phyloP scores from a whole-genome alignment of 495 filamentous ascomycete genomes.

The Terfezia boudieri region DNA sequence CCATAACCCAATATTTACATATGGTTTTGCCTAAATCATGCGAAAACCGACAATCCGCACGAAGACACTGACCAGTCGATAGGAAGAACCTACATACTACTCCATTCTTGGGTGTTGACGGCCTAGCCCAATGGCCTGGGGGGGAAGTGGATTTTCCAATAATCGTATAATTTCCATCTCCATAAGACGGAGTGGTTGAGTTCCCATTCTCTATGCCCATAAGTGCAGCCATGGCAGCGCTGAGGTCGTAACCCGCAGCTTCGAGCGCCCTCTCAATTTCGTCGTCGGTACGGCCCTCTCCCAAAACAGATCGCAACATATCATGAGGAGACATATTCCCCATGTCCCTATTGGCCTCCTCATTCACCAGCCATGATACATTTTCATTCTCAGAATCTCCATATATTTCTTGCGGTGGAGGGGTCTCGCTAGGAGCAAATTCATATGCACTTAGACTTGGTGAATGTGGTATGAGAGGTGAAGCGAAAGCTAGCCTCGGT shows the following conservation, averaged over 20 bases:
- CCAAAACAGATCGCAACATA: conserved; percentile 86
- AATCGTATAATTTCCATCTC: conserved; percentile 31
- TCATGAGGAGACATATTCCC: conserved; percentile 97
- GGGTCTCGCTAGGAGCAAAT: conserved; percentile 46
- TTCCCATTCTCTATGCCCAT: conserved; percentile 38
- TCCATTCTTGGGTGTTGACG: conserved; percentile 55
- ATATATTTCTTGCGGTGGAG: conserved; percentile 60
- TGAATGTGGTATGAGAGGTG: conserved; percentile 82
- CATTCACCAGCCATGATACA: conserved; percentile 87
- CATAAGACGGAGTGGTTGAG: conserved; percentile 16
- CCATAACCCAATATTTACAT: conserved; percentile 99
- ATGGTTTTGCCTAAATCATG: conserved; percentile 89
- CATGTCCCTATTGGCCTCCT: conserved; percentile 56
- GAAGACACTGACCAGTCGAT: conserved; percentile 72
- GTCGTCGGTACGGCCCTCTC: conserved; percentile 70
- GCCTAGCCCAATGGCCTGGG: conserved; percentile 28
- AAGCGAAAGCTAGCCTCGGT: conserved; percentile 72
- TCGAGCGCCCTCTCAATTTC: conserved; percentile 82
- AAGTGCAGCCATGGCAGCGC: conserved; percentile 64
- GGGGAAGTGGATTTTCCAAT: conserved; percentile 83
- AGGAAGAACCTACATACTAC: conserved; percentile 94
- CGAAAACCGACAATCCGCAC: conserved; percentile 91
- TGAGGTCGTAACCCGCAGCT: conserved; percentile 76
- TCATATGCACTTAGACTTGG: conserved; percentile 87
- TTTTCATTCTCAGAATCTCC: conserved; percentile 82